phyloP scores from a whole-genome alignment of 345 rosid species.

The Linum trigynum region DNA sequence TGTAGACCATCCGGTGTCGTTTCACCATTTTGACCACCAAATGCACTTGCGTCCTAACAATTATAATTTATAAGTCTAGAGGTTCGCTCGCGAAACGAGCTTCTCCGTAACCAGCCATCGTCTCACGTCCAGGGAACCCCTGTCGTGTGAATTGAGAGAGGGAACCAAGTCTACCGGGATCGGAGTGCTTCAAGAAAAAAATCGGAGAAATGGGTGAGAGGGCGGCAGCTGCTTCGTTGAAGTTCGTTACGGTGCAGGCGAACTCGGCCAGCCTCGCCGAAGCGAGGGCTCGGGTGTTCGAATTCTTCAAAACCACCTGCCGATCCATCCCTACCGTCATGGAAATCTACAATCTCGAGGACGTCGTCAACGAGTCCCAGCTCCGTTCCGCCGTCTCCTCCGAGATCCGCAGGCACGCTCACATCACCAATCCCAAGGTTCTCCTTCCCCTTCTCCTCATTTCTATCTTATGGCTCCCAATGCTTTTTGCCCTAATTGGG shows the following conservation, averaged over 20 bases:
- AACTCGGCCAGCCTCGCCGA: conserved; percentile 80
- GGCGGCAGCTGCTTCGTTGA: conserved; percentile 42
- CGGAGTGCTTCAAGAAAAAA: neutral
- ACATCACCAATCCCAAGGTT: conserved; percentile 80
- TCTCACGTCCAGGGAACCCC: neutral
- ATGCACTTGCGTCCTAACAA: no score
- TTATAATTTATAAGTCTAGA: no score
- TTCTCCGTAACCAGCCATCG: no score
- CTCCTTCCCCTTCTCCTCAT: conserved; percentile 1
- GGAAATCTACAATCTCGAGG: conserved; percentile 87
- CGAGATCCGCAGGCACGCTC: conserved; percentile 72
- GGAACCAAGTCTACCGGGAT: neutral
- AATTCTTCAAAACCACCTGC: conserved; percentile 74
- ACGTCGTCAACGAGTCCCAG: conserved; percentile 61
- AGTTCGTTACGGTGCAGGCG: conserved; percentile 62
- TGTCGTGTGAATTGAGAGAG: neutral
- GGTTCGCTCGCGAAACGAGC: no score
- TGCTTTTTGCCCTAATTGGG: neutral
- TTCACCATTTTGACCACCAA: no score
- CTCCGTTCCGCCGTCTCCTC: conserved; percentile 78
- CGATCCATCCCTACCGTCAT: conserved; percentile 67
- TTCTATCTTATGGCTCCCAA: conserved; percentile 1
- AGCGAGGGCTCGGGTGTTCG: conserved; percentile 65
- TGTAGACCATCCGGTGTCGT: no score
- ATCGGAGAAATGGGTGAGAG: neutral